These are phyloP conservation scores for Gyromitra esculenta DNA, from an alignment of 2,329 filamentous ascomycete species.

Conservation along the genomic window DNA sequence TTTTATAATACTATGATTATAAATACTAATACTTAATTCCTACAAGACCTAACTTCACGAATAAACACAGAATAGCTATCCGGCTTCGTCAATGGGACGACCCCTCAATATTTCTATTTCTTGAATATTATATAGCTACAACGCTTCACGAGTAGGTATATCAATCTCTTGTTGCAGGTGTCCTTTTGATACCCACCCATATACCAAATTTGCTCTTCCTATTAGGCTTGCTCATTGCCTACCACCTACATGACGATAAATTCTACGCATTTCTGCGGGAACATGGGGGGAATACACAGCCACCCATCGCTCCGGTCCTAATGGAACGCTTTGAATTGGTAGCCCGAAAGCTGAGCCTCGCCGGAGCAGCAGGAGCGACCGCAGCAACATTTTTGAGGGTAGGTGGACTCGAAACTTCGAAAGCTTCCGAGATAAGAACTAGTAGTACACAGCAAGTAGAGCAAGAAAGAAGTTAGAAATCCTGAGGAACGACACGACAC, in stretches of 20 bases:
- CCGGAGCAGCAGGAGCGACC: not conserved
- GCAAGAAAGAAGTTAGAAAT: not conserved
- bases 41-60: not conserved
- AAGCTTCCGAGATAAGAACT: not conserved
- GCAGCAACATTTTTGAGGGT: not conserved
- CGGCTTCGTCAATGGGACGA: not conserved
- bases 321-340: not conserved
- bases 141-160: not conserved
- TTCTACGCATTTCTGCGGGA: not conserved
- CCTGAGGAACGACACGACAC: not conserved
- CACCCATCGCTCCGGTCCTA: not conserved
- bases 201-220: not conserved
- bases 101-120: not conserved
- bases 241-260: not conserved
- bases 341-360: not conserved
- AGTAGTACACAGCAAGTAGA: not conserved
- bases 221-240: constrained; percentile 2
- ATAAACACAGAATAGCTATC: not conserved
- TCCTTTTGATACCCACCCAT: not conserved
- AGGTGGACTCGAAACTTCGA: not conserved
- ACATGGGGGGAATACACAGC: not conserved
- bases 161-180: not conserved
- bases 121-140: not conserved
- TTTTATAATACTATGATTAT: not conserved
- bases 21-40: not conserved